These are phyloP conservation scores for Monilinia aucupariae DNA, from an alignment of 2,329 filamentous ascomycete genomes.

Conservation along the genomic window DNA sequence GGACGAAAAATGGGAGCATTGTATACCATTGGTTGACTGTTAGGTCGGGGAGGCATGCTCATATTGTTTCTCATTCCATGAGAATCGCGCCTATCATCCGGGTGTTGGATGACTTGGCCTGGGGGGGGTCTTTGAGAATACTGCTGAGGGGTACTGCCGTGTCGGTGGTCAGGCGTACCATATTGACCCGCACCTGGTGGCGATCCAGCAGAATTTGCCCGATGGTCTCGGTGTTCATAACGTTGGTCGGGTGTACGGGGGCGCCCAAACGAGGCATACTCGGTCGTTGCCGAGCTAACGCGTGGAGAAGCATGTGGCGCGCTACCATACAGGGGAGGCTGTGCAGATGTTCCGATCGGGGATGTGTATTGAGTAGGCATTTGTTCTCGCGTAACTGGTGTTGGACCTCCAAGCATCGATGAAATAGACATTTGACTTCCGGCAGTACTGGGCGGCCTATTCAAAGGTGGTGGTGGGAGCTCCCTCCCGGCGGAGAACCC, in stretches of 20 bases:
- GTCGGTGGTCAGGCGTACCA: constrained; percentile 52
- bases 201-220: constrained; percentile 36
- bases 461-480: constrained; percentile 45
- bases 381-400: constrained; percentile 43
- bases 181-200: constrained; percentile 41
- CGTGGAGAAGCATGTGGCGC: constrained; percentile 37
- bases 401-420: constrained; percentile 58
- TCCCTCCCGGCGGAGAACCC: constrained; percentile 49
- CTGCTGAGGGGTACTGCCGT: constrained; percentile 53
- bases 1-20: constrained; percentile 41
- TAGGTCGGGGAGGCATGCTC: constrained; percentile 33
- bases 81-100: constrained; percentile 44
- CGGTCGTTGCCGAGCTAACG: constrained; percentile 42
- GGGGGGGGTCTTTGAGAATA: constrained; percentile 45
- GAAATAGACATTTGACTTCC: constrained; percentile 68
- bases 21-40: constrained; percentile 33
- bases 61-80: constrained; percentile 28
- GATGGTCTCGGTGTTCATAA: constrained; percentile 44
- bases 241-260: constrained; percentile 69
- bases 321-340: constrained; percentile 38
- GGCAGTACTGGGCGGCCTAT: constrained; percentile 42
- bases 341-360: constrained; percentile 35
- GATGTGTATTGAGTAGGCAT: constrained; percentile 45
- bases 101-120: constrained; percentile 28
- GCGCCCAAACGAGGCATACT: constrained; percentile 58